Evolutionary conservation across 371 early-diverging fungal genomes (phyloP), one percentile per base, ranked within the genome.

Genomic region (Lichtheimia corymbifera): DNA sequence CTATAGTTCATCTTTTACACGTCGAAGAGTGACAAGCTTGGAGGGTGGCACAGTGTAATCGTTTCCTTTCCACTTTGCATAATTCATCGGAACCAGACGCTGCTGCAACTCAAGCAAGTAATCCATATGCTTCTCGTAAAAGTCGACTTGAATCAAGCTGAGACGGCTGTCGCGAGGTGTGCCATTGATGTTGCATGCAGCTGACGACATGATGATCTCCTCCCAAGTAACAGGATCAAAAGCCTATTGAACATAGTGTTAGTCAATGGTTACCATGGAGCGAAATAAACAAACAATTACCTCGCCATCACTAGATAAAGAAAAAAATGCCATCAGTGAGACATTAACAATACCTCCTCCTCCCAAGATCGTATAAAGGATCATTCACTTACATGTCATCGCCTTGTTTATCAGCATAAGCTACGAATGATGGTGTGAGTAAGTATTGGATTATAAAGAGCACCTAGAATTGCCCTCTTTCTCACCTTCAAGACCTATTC

Each of bases 21-120:
- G 57, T 5, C 42, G 24, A 14, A 44, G 17, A 7, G 14, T 44
- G 45, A 56, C 57, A 6, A 56, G 43, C 43, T 28, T 50, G 12
- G 60, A 50, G 4, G 61, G 53, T 5, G 18, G 22, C 27, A 52
- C 17, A 5, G 40, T 61, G 28, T 55, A 50, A 40, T 27, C 57
- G 9, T 61, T 55, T 12, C 72, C 70, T 25, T 50, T 58, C 67
- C 62, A 74, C 52, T 70, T 71, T n/a, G 67, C 69, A 50, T 63
- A 68, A 50, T 79, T 79, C 6, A 72, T 51, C 0, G 67, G 52
- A 56, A 79, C 53, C 65, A 72, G 62, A 5, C 70, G 70, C n/a
- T 35, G 43, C 49, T 75, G 70, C 2, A 76, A 50, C 6, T 76
- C 72, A 27, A 56, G 55, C 12, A 73, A 53, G 43, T 73, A 73